A percentile compares a stretch with the other conserved stretches of the same genome.
phyloP scores from a whole-genome alignment of 768 basidiomycete genomes.

The Trichaptum fuscoviolaceum region DNA sequence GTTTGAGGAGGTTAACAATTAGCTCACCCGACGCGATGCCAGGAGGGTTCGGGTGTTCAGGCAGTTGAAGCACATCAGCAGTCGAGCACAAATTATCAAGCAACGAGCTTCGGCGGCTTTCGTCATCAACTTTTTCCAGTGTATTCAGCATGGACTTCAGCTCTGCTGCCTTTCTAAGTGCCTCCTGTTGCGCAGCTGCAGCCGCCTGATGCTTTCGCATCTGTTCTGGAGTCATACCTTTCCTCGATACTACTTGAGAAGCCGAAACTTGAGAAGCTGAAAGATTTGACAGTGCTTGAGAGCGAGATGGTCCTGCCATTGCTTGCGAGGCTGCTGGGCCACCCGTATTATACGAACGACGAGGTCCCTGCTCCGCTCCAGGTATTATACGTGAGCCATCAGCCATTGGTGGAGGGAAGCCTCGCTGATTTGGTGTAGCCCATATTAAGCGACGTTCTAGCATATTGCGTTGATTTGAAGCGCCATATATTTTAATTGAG shows the following conservation, averaged over 20 bases:
- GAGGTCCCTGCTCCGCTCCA: constrained; percentile 7
- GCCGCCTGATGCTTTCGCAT: constrained; percentile 18
- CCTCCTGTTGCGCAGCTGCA: constrained; percentile 47
- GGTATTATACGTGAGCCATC: background rate
- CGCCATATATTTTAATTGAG: constrained; percentile 66
- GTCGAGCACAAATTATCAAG: constrained; percentile 63
- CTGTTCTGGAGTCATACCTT: background rate
- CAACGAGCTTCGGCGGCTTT: constrained; percentile 62
- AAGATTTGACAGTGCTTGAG: background rate
- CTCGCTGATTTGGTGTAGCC: constrained; percentile 68
- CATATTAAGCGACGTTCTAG: constrained; percentile 66
- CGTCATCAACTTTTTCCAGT: constrained; percentile 76
- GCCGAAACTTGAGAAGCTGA: background rate
- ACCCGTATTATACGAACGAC: constrained; percentile 15
- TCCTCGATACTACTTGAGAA: background rate
- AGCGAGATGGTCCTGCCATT: constrained; percentile 12
- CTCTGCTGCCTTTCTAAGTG: constrained; percentile 56
- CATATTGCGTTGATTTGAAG: constrained; percentile 49
- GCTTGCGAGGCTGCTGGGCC: constrained; percentile 15
- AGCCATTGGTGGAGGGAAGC: constrained; percentile 33
- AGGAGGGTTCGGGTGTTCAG: constrained; percentile 67
- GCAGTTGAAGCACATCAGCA: constrained; percentile 69
- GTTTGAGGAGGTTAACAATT: constrained; percentile 69
- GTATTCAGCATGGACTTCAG: constrained; percentile 57
- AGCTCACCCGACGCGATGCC: constrained; percentile 61